Evolutionary conservation across 345 rosid species (phyloP), one percentile per base, ranked within the genome.

Genomic region (Gossypium raimondii): DNA sequence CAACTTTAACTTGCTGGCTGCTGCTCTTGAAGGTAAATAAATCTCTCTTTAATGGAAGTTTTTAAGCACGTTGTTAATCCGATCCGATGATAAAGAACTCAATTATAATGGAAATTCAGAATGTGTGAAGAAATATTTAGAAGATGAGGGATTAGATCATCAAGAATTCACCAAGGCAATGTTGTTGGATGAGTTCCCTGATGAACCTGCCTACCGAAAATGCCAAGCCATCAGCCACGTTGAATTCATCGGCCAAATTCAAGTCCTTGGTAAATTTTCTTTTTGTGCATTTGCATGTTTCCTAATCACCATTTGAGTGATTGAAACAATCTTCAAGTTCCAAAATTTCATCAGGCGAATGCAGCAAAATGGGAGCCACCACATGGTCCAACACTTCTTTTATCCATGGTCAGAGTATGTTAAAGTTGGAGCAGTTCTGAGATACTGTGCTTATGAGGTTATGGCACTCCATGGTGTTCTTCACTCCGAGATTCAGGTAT

Each of bases 361-460:
- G 80, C 92, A 0, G 92, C 92, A 7, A 90, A 85, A 76, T 90
- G 94, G 94, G 90, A 90, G 84, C 89, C 92, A 11, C 89, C 92
- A 14, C 92, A 90, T 51, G 94, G 94, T 88, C 76, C 60, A 74
- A 20, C 88, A 83, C 78, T 88, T 86, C 81, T 84, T 83, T 72
- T 86, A 88, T 73, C 90, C 94, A 57, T 90, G 94, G 94, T 76
- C 89, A 9, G 88, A 86, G 77, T 88, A 88, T 58, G 92, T 88
- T 47, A 88, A 86, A 76, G 94, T 88, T n/a, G 94, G 90, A 45
- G 85, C 86, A 13, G 87, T 83, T 67, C 71, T 88, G 25, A 67
- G 85, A 73, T 84, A 84, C 61, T 90, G 92, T 77, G 89, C 94
- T 58, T 86, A 86, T 55, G 90, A 89, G 75, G 90, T 89, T 75